Conservation (phyloP, 2,329 filamentous ascomycete species). For the Ustilaginoidea virens region DNA sequence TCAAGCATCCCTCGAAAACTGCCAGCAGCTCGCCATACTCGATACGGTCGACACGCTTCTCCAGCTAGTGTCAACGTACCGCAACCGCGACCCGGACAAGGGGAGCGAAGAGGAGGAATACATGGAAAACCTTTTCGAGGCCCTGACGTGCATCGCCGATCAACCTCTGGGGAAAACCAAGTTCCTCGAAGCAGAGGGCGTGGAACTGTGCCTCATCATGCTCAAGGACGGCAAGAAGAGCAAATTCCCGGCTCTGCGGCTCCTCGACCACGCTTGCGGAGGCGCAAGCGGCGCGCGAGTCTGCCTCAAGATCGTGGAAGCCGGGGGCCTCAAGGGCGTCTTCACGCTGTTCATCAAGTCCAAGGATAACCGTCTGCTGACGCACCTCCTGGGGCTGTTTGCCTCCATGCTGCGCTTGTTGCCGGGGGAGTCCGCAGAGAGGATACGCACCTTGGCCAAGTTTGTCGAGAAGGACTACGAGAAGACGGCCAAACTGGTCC, state of each 20-base stretch:
- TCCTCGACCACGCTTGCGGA: conserved; percentile 68
- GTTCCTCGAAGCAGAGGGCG: conserved; percentile 78
- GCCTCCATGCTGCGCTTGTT: conserved; percentile 66
- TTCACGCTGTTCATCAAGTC: conserved; percentile 86
- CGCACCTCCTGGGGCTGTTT: conserved; percentile 77
- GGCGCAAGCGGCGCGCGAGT: conserved; percentile 35
- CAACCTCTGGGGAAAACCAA: conserved; percentile 59
- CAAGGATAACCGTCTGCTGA: conserved; percentile 49
- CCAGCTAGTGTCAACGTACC: conserved; percentile 71
- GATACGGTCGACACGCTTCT: conserved; percentile 69
- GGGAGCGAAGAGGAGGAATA: conserved; percentile 88
- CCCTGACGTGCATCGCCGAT: conserved; percentile 66
- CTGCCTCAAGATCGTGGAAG: conserved; percentile 65
- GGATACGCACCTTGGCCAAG: conserved; percentile 79
- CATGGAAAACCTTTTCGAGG: conserved; percentile 86
- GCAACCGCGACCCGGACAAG: conserved; percentile 71
- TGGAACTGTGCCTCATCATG: conserved; percentile 87
- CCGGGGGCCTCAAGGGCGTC: conserved; percentile 66
- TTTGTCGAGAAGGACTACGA: conserved; percentile 92
- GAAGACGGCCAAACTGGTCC: conserved; percentile 60
- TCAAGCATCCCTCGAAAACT: conserved; percentile 55
- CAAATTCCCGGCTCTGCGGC: conserved; percentile 59
- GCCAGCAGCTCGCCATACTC: conserved; percentile 43
- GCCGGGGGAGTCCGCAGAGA: conserved; percentile 58
- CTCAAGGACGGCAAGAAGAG: conserved; percentile 76